Evolutionary conservation across 169 alveolate genomes (phyloP).

Genomic region (Plasmodium coatneyi): DNA sequence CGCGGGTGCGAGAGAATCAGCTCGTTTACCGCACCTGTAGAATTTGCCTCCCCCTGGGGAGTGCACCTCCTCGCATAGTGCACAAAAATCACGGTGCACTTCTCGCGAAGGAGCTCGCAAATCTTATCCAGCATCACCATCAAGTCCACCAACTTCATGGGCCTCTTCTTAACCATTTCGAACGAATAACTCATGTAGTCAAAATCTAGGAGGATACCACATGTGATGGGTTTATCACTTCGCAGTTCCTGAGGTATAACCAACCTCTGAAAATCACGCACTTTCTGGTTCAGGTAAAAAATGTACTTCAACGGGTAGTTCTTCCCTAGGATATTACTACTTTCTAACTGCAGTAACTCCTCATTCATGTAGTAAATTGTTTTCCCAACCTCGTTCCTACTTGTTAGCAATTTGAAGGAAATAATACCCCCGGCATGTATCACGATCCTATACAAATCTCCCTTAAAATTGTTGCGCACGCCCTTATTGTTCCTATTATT

Average conservation of each 20-base stretch:
- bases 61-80: background rate
- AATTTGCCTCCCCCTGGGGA: background rate
- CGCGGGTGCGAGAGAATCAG: background rate
- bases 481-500: background rate
- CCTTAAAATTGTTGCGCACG: background rate
- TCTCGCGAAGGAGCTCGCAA: conserved; percentile 23
- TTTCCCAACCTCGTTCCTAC: background rate
- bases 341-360: background rate
- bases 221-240: conserved; percentile 3
- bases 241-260: background rate
- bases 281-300: background rate
- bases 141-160: conserved; percentile 3
- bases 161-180: background rate
- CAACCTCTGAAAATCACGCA: background rate
- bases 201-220: conserved; percentile 19
- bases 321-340: background rate
- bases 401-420: conserved; percentile 1
- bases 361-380: conserved; percentile 18
- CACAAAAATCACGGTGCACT: conserved; percentile 17
- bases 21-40: background rate
- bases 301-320: conserved; percentile 5
- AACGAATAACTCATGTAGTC: conserved; percentile 8
- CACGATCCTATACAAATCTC: background rate
- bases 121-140: conserved; percentile 15
- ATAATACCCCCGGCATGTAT: background rate